A percentile compares a stretch with the other conserved stretches of the same genome.
Evolutionary conservation across 495 filamentous ascomycete species (phyloP).

Genomic region (Poronia punctata): DNA sequence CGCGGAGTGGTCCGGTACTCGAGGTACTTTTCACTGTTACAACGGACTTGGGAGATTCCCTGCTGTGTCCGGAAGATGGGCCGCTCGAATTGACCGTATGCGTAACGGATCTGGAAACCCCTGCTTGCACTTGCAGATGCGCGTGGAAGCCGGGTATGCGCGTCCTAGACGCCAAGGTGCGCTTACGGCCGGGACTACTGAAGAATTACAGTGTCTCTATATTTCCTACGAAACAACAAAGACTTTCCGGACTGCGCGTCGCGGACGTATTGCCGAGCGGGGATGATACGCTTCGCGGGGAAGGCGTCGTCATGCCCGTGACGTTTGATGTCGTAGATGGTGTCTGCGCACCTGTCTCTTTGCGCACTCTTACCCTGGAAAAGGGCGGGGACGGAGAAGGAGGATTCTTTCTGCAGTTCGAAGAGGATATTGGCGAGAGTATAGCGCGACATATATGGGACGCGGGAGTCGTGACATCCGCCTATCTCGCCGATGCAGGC

Average conservation of each 20-base stretch:
- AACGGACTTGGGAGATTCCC: constrained; percentile 84
- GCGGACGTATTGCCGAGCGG: constrained; percentile 18
- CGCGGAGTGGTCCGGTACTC: constrained; percentile 28
- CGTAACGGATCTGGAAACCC: constrained; percentile 43
- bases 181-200: constrained; percentile 15
- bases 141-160: constrained; percentile 36
- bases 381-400: constrained; percentile 18
- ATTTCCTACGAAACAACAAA: constrained; percentile 23
- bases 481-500: constrained; percentile 29
- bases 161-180: constrained; percentile 33
- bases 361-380: constrained; percentile 30
- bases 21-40: constrained; percentile 65
- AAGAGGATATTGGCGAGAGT: constrained; percentile 91
- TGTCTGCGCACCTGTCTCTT: constrained; percentile 20
- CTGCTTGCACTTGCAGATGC: not conserved
- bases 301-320: constrained; percentile 32
- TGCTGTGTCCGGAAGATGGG: constrained; percentile 55
- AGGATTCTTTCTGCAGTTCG: constrained; percentile 37
- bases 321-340: constrained; percentile 27
- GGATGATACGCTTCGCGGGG: constrained; percentile 6
- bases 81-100: constrained; percentile 50
- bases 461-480: constrained; percentile 34
- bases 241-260: constrained; percentile 16
- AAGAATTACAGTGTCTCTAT: constrained; percentile 28
- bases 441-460: constrained; percentile 95